Evolutionary conservation across 169 alveolate genomes (phyloP).

Genomic region (Eimeria tenella): DNA sequence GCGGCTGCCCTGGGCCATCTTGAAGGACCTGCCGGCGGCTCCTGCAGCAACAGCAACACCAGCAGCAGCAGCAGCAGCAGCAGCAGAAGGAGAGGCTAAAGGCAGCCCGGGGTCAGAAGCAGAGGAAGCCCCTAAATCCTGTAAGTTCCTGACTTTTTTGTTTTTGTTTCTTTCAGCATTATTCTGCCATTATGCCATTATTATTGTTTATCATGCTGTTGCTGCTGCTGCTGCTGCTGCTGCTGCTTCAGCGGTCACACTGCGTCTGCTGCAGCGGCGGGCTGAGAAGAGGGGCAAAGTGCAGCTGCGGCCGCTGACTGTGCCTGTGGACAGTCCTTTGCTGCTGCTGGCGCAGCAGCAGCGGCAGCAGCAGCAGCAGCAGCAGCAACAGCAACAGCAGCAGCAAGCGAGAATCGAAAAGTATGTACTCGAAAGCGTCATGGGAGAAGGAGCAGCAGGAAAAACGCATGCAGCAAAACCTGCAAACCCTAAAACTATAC

Average conservation of each 20-base stretch:
- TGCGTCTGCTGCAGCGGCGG: slow-evolving; percentile 9
- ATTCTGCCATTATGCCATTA: too few relatives aligned
- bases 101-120: background rate
- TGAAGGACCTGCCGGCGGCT: too few relatives aligned
- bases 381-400: background rate
- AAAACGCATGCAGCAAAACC: background rate
- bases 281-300: background rate
- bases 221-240: background rate
- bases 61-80: slow-evolving; percentile 7
- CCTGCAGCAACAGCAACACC: too few relatives aligned
- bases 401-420: background rate
- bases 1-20: background rate
- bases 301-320: slow-evolving; percentile 1
- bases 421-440: background rate
- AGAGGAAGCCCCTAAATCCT: too few relatives aligned
- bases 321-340: background rate
- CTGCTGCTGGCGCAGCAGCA: background rate
- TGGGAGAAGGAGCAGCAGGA: slow-evolving; percentile 6
- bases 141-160: too few relatives aligned
- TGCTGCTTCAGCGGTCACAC: background rate
- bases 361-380: background rate
- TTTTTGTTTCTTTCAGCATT: too few relatives aligned
- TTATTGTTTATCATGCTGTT: background rate
- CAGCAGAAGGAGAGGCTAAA: background rate
- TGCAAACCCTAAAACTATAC: background rate